Evolutionary conservation across 2,329 filamentous ascomycete species (phyloP).

Genomic region (Xylaria sp.): DNA sequence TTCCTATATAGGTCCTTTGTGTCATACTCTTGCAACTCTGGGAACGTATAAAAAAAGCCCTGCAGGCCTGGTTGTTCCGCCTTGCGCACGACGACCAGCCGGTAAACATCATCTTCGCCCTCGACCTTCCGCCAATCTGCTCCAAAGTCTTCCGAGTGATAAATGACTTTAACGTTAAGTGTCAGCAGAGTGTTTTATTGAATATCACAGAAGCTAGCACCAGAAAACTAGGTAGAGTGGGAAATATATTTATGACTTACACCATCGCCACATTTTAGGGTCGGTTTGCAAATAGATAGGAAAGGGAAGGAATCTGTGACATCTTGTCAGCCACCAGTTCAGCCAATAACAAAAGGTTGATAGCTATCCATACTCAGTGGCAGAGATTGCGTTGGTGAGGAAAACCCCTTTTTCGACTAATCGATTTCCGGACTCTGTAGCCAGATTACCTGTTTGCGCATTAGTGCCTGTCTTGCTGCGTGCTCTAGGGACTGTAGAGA

Average conservation of each 20-base stretch:
- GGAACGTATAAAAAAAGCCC: conserved; percentile 47
- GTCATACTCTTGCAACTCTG: conserved; percentile 52
- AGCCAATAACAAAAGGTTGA: background rate
- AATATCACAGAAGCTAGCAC: background rate
- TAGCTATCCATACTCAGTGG: conserved; percentile 53
- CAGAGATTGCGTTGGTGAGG: conserved; percentile 53
- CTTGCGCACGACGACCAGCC: conserved; percentile 54
- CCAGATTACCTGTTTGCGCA: conserved; percentile 50
- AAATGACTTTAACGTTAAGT: conserved; percentile 45
- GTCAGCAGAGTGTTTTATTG: conserved; percentile 1
- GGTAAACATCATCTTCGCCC: conserved; percentile 51
- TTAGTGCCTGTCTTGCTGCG: conserved; percentile 16
- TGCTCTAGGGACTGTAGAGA: background rate
- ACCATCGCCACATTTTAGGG: conserved; percentile 55
- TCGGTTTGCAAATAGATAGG: conserved; percentile 50
- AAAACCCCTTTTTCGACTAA: conserved; percentile 51
- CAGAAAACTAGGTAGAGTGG: background rate
- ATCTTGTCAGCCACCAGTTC: conserved; percentile 27
- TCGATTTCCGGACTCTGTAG: conserved; percentile 52
- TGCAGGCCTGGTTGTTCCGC: conserved; percentile 49
- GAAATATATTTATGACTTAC: conserved; percentile 23
- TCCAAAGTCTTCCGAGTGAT: conserved; percentile 55
- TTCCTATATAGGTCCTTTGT: conserved; percentile 58
- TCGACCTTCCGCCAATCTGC: conserved; percentile 53
- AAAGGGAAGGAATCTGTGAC: conserved; percentile 50